Percentiles rank a stretch among this genome's conserved stretches.
phyloP scores from a whole-genome alignment of 371 early-diverging fungal species.

The Zancudomyces culisetae region DNA sequence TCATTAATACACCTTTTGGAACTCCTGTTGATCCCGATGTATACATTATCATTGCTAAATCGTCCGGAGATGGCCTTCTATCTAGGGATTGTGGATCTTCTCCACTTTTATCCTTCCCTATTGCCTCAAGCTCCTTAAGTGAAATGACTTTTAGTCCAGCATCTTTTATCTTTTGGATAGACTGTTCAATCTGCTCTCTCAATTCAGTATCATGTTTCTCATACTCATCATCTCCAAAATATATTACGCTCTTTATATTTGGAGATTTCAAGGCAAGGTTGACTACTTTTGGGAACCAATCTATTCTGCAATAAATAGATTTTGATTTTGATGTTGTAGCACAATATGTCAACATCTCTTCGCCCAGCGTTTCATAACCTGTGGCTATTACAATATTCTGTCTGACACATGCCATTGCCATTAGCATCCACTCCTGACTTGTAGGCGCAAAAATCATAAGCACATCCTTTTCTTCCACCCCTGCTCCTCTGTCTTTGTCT shows the following conservation, averaged over 20 bases:
- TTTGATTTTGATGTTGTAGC: conserved; percentile 61
- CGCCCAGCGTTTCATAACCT: conserved; percentile 78
- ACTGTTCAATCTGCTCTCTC: not conserved
- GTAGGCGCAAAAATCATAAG: conserved; percentile 35
- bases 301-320: conserved; percentile 61
- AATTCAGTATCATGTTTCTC: not conserved
- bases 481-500: not conserved
- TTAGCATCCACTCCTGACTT: conserved; percentile 16
- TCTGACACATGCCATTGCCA: conserved; percentile 23
- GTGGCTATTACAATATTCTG: conserved; percentile 50
- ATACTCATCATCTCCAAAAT: conserved; percentile 35
- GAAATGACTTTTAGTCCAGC: conserved; percentile 1
- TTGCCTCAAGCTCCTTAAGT: not conserved
- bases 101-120: conserved; percentile 28
- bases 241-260: conserved; percentile 50
- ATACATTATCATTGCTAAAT: conserved; percentile 75
- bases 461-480: not conserved
- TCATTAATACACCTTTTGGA: conserved; percentile 50
- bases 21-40: conserved; percentile 75
- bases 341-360: conserved; percentile 47
- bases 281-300: conserved; percentile 48
- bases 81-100: conserved; percentile 36
- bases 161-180: conserved; percentile 11
- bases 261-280: conserved; percentile 38
- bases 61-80: conserved; percentile 44